A percentile compares a stretch with the other conserved stretches of the same genome.
phyloP scores from a whole-genome alignment of 2,329 filamentous ascomycete genomes.

The Aspergillus brunneoviolaceus region DNA sequence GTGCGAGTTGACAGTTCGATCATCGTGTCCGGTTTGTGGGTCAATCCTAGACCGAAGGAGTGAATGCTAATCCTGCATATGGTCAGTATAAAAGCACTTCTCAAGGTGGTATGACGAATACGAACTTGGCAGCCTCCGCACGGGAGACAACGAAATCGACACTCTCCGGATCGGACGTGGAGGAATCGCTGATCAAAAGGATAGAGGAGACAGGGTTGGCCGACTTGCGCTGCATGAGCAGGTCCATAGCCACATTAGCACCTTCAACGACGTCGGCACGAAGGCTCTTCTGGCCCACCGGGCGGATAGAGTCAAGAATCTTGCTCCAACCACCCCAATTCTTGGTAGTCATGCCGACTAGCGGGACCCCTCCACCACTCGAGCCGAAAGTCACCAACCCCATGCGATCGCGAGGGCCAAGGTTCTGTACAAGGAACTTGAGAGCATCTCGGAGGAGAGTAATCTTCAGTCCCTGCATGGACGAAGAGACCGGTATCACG shows the following conservation, averaged over 20 bases:
- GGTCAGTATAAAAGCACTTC: conserved; percentile 23
- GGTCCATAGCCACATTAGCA: conserved; percentile 96
- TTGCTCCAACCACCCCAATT: conserved; percentile 89
- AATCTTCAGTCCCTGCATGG: conserved; percentile 99
- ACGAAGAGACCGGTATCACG: conserved; percentile 94
- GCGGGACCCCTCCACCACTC: conserved; percentile 84
- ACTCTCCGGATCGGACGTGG: conserved; percentile 88
- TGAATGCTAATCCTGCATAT: conserved; percentile 77
- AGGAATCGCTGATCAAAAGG: conserved; percentile 94
- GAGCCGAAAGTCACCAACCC: conserved; percentile 96
- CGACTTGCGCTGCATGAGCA: conserved; percentile 95
- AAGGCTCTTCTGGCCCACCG: conserved; percentile 93
- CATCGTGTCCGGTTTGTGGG: conserved; percentile 98
- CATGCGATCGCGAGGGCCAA: conserved; percentile 94
- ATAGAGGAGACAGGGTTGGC: conserved; percentile 95
- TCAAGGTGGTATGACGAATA: conserved; percentile 21
- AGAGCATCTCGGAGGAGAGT: conserved; percentile 88
- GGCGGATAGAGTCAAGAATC: conserved; percentile 81
- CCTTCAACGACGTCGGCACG: conserved; percentile 96
- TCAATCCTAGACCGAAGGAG: conserved; percentile 93
- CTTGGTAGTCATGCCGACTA: conserved; percentile 98
- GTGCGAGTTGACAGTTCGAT: conserved; percentile 93
- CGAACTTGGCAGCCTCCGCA: conserved; percentile 93
- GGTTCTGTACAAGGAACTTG: conserved; percentile 83
- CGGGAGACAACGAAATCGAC: conserved; percentile 97